phyloP scores from a whole-genome alignment of 768 basidiomycete genomes.

The Melanogaster broomeanus region DNA sequence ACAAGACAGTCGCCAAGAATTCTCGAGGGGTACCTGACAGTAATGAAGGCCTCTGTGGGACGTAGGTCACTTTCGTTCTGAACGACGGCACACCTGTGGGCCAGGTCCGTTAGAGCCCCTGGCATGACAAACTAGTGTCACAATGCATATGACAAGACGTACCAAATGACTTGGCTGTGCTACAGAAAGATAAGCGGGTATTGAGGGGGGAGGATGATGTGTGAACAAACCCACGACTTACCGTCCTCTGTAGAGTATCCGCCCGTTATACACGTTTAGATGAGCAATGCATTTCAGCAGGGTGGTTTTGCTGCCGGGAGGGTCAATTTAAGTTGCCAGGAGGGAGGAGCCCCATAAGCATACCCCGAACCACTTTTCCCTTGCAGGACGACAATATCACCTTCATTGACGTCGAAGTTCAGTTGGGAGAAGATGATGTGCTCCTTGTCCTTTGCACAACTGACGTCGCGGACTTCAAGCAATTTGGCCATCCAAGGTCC shows the following conservation, averaged over 20 bases:
- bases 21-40: slow-evolving; percentile 78
- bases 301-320: slow-evolving; percentile 56
- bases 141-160: slow-evolving; percentile 17
- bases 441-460: slow-evolving; percentile 48
- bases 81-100: slow-evolving; percentile 71
- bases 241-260: slow-evolving; percentile 68
- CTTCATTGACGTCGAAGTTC: slow-evolving; percentile 62
- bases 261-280: slow-evolving; percentile 68
- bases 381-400: slow-evolving; percentile 76
- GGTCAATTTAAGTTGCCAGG: not conserved
- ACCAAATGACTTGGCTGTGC: slow-evolving; percentile 54
- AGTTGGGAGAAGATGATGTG: slow-evolving; percentile 60
- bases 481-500: slow-evolving; percentile 27
- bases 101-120: not conserved
- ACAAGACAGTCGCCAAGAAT: slow-evolving; percentile 59
- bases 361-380: slow-evolving; percentile 81
- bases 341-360: slow-evolving; percentile 5
- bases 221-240: slow-evolving; percentile 33
- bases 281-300: slow-evolving; percentile 85
- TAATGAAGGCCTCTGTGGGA: slow-evolving; percentile 88
- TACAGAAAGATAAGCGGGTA: slow-evolving; percentile 22
- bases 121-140: not conserved
- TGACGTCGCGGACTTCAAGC: slow-evolving; percentile 55
- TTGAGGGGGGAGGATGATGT: not conserved
- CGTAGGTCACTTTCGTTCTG: slow-evolving; percentile 79